Evolutionary conservation across 2,329 filamentous ascomycete genomes (phyloP).

Genomic region (Rhynchosporium graminicola): DNA sequence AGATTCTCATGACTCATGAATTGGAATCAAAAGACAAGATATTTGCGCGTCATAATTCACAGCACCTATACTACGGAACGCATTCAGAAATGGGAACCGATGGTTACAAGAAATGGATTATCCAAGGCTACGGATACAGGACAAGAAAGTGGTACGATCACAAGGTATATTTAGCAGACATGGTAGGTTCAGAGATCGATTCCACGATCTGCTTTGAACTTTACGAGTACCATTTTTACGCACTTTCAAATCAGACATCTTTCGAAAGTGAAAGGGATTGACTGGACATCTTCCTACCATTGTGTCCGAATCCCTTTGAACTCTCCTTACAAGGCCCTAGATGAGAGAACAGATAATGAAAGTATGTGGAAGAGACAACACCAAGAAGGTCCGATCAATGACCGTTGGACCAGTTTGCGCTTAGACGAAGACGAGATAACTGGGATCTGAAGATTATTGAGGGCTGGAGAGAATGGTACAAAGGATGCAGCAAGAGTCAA

Average conservation of each 20-base stretch:
- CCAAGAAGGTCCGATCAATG: conserved; percentile 69
- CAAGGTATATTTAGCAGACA: conserved; percentile 55
- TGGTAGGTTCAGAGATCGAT: conserved; percentile 66
- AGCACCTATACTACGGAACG: conserved; percentile 67
- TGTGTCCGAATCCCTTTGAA: conserved; percentile 63
- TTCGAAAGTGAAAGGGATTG: conserved; percentile 61
- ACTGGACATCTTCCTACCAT: conserved; percentile 70
- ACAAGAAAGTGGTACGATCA: conserved; percentile 45
- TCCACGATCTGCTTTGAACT: conserved; percentile 73
- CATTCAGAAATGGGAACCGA: conserved; percentile 55
- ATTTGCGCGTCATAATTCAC: conserved; percentile 65
- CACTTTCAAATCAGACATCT: conserved; percentile 64
- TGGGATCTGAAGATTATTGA: conserved; percentile 64
- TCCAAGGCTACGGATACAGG: conserved; percentile 54
- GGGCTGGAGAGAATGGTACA: conserved; percentile 66
- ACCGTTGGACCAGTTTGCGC: conserved; percentile 69
- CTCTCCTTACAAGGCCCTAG: conserved; percentile 43
- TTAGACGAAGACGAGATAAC: conserved; percentile 61
- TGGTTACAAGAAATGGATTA: conserved; percentile 62
- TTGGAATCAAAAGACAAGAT: conserved; percentile 55
- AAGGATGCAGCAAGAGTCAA: conserved; percentile 56
- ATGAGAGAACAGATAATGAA: conserved; percentile 48
- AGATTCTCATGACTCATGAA: conserved; percentile 45
- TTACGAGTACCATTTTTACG: conserved; percentile 66
- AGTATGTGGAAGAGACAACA: conserved; percentile 67